Percentiles rank a stretch among this genome's conserved stretches.
Evolutionary conservation across 768 basidiomycete genomes (phyloP).

Genomic region (Tulasnella sp.): DNA sequence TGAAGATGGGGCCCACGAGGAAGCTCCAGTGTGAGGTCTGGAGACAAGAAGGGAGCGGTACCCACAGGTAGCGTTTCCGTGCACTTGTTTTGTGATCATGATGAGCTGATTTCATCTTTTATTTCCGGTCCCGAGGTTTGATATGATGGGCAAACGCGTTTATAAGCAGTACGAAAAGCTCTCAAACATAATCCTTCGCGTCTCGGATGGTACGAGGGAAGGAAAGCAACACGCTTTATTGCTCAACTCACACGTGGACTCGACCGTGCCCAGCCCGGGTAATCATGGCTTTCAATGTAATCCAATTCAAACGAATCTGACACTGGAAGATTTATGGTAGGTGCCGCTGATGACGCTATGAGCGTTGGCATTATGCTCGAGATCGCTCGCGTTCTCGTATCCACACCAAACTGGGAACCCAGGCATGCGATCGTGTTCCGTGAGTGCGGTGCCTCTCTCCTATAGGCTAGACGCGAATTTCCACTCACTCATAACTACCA

Average conservation of each 20-base stretch:
- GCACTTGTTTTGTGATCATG: not conserved
- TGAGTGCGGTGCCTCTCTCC: conserved; percentile 31
- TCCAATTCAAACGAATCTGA: not conserved
- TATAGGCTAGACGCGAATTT: not conserved
- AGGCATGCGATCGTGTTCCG: conserved; percentile 71
- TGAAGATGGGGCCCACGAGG: conserved; percentile 28
- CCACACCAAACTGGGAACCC: conserved; percentile 59
- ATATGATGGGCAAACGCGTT: conserved; percentile 76
- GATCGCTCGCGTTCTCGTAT: conserved; percentile 62
- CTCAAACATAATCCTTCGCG: conserved; percentile 78
- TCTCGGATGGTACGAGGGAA: conserved; percentile 61
- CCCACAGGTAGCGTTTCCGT: conserved; percentile 48
- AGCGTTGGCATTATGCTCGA: conserved; percentile 89
- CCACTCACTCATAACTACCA: no score
- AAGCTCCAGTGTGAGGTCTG: conserved; percentile 86
- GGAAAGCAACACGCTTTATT: conserved; percentile 76
- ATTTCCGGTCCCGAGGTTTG: conserved; percentile 47
- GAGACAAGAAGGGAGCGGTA: conserved; percentile 80
- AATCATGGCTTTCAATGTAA: no score
- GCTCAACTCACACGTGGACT: conserved; percentile 66
- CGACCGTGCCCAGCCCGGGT: conserved; percentile 68
- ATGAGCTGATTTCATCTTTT: not conserved
- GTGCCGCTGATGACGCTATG: conserved; percentile 80
- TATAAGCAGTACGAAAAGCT: conserved; percentile 82
- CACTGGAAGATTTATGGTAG: conserved; percentile 25